Base-by-base conservation (phyloP, 2,329 filamentous ascomycete species). In the Cladosporium sp. region DNA sequence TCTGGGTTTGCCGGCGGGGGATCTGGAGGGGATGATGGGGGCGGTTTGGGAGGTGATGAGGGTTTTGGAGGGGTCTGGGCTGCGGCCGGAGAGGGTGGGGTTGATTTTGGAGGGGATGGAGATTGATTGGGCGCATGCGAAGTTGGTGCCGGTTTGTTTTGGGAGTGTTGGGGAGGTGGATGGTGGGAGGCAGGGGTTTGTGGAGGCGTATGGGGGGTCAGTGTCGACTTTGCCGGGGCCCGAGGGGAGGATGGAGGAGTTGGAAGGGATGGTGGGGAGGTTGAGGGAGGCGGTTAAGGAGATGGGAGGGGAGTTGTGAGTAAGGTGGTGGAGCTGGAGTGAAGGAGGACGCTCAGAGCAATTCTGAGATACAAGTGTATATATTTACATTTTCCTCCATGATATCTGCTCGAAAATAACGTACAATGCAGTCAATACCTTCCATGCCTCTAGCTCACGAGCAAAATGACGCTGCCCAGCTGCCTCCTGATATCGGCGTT, bases 401-500 rank as follows among this genome's bases (percentile, higher is more conserved):
- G 34, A 38, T 13, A 35, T 35, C 10, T 18, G 16, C n/a, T 35
- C 1, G 4, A 5, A n/a, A 35, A 8, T n/a, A 35, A 35, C n/a
- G 9, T 35, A 11, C 44, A 35, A 52, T 6, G 28, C 44, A 28
- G 35, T 13, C 32, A 34, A 41, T 9, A 33, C 8, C 35, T n/a
- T 6, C n/a, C 40, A 37, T 13, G n/a, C 22, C 48, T 42, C 19
- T 50, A 68, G 50, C 62, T 65, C 9, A 96, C 86, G 46, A 97
- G 73, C 64, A 97, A 67, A 13, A 95, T 78, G 9, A 89, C 87
- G 67, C 89, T 95, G 11, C 92, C 93, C 55, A 97, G 73, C 73
- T 97, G 93, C 63, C 92, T 80, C 66, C 83, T 81, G 59, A 97
- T 62, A 70, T 98, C 93, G 70, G 95, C 92, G 70, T 85, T 87